Conservation (phyloP, 768 basidiomycete species). For the Russula earlei region DNA sequence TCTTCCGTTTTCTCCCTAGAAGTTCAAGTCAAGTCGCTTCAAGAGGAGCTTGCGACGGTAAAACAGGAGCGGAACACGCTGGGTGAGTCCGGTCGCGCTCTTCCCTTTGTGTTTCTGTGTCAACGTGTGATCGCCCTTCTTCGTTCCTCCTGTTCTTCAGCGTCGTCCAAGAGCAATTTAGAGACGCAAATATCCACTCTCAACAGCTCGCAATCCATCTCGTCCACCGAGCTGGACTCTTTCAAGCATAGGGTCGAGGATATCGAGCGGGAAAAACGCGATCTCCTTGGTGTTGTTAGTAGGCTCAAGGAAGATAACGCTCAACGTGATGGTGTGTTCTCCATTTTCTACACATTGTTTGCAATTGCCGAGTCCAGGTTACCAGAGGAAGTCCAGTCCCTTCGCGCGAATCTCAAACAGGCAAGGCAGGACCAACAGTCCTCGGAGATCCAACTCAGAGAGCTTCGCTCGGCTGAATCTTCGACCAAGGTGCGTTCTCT, state of each 20-base stretch:
- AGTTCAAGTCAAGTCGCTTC: slow-evolving; percentile 37
- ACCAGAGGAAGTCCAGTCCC: slow-evolving; percentile 60
- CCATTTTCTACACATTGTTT: neutral
- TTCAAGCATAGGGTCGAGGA: slow-evolving; percentile 59
- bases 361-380: neutral
- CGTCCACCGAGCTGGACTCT: slow-evolving; percentile 50
- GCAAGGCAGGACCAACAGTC: slow-evolving; percentile 63
- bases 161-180: slow-evolving; percentile 36
- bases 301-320: slow-evolving; percentile 67
- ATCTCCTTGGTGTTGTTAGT: slow-evolving; percentile 75
- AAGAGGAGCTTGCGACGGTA: slow-evolving; percentile 44
- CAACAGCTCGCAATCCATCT: slow-evolving; percentile 49
- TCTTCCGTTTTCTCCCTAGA: slow-evolving; percentile 49
- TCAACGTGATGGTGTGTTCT: slow-evolving; percentile 60
- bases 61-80: slow-evolving; percentile 61
- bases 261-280: slow-evolving; percentile 83
- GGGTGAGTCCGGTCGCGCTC: slow-evolving; percentile 34
- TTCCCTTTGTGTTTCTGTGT: neutral
- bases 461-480: slow-evolving; percentile 65
- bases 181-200: slow-evolving; percentile 49
- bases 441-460: slow-evolving; percentile 59
- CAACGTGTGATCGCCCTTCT: too few species aligned
- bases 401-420: slow-evolving; percentile 62
- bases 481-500: slow-evolving; percentile 52
- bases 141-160: slow-evolving; percentile 25